These are phyloP conservation scores for Chrysophaeum taylorii DNA, from an alignment of 352 stramenopile genomes.

Conservation along the genomic window DNA sequence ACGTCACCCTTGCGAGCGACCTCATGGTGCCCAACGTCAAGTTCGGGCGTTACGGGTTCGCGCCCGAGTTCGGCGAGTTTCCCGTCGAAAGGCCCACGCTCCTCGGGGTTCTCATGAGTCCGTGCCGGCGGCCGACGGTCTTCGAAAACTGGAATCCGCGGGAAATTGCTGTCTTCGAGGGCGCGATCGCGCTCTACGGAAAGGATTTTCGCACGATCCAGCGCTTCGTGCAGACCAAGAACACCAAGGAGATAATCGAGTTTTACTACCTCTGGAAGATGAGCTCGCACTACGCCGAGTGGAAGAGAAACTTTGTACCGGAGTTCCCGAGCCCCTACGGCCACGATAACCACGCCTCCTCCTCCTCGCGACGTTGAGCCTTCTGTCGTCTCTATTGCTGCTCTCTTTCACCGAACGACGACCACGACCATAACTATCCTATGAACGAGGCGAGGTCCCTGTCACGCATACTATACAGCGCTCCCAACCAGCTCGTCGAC, in stretches of 20 bases:
- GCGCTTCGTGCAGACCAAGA: conserved; percentile 40
- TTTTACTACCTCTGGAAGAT: conserved; percentile 60
- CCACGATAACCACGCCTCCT: too few relatives aligned
- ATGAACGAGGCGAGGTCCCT: too few relatives aligned
- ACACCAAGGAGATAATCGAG: conserved; percentile 41
- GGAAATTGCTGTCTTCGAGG: conserved; percentile 46
- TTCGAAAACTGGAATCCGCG: conserved; percentile 40
- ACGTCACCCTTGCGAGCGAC: background rate
- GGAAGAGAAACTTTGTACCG: background rate
- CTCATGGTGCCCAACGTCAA: background rate
- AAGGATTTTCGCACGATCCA: conserved; percentile 38
- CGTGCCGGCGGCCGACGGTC: background rate
- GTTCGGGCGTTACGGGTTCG: background rate
- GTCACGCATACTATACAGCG: too few relatives aligned
- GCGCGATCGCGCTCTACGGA: conserved; percentile 11
- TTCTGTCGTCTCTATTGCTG: too few relatives aligned
- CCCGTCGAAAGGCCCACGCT: background rate
- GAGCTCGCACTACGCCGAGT: conserved; percentile 38
- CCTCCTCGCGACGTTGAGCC: too few relatives aligned
- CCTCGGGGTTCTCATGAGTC: background rate
- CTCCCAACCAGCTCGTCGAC: too few relatives aligned
- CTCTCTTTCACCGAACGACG: too few relatives aligned
- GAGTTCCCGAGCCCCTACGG: too few relatives aligned
- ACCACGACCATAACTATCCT: too few relatives aligned
- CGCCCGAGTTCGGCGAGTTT: background rate